Base-by-base conservation (phyloP, 2,329 filamentous ascomycete genomes). In the Cercospora sp. region DNA sequence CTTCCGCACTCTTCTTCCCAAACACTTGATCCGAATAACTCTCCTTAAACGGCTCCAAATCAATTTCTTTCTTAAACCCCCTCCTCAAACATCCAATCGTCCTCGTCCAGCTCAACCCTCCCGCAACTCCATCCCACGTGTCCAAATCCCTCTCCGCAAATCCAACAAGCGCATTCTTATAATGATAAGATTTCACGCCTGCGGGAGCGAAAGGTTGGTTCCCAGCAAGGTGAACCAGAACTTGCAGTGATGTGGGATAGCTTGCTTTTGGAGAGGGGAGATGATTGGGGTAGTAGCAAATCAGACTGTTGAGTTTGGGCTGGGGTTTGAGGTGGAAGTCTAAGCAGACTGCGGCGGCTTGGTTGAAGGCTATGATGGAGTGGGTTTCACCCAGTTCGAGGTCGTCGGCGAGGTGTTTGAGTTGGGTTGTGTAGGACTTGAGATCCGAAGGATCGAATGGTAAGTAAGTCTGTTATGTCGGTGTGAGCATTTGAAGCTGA, bases 141-240 rank as follows among this genome's bases (percentile, higher is more conserved):
- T 76, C 75, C 9, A 79, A 72, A 28, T 77, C 78, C 12, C 75
- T 75, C 68, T 84, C 82, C 16, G 82, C 81, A 66, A 84, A 84
- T 0, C 82, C 82, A 0, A 74, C 72, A 34, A 74, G 68, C 12
- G 77, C 78, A 18, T 75, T 74, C 1, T 76, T 73, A 66, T 84
- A 84, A 30, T 75, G 77, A 64, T 82, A 82, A 16, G 76, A 71
- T 60, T 76, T 77, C 74, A 80, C 82, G 6, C 30, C 28, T 1
- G 77, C 77, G 34, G 79, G 80, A 66, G 79, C 73, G 61, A 78
- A 77, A 12, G 45, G 61, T 45, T 81, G 81, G 6, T 75, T 71
- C 1, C 76, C 78, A 1, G 82, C 79, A 7, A 83, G 73, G 65
- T 84, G 82, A 12, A 81, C 73, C 49, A 80, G 73, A 6, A 82